Conservation (phyloP, 441 rosid genomes). For the Viola pubescens region DNA sequence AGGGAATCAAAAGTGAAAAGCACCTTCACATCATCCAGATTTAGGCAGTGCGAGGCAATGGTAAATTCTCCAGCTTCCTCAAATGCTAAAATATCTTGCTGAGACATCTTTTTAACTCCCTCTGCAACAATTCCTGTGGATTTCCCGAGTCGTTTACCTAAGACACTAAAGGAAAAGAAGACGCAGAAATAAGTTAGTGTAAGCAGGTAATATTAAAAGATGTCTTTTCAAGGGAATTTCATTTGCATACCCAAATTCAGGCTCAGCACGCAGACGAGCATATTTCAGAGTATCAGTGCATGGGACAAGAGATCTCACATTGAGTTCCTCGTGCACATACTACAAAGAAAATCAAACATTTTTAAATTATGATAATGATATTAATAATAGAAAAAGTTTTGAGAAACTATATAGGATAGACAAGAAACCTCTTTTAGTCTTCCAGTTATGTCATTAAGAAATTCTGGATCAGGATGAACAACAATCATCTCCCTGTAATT, state of each 20-base stretch:
- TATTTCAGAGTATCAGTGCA: constrained; percentile 81
- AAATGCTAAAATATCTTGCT: constrained; percentile 70
- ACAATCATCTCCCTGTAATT: constrained; percentile 76
- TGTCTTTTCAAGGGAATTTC: constrained; percentile 3
- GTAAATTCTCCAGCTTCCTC: constrained; percentile 73
- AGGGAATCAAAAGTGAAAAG: background rate
- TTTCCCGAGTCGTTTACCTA: constrained; percentile 96
- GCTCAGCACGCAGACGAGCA: constrained; percentile 88
- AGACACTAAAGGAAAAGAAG: constrained; percentile 36
- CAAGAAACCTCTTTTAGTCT: constrained; percentile 64
- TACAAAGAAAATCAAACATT: constrained; percentile 29
- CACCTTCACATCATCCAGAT: constrained; percentile 83
- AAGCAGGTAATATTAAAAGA: constrained; percentile 6
- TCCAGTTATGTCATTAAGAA: constrained; percentile 90
- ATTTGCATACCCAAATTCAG: constrained; percentile 75
- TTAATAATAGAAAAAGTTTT: too few relatives aligned
- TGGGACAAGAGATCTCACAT: constrained; percentile 70
- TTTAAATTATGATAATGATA: too few relatives aligned
- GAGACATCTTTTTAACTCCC: constrained; percentile 82
- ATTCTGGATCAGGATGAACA: constrained; percentile 82
- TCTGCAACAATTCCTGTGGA: constrained; percentile 81
- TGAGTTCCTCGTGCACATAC: constrained; percentile 96
- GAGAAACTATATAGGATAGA: too few relatives aligned
- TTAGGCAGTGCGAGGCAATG: constrained; percentile 59
- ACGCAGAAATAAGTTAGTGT: constrained; percentile 9